phyloP scores from a whole-genome alignment of 1,284 basidiomycete genomes.

The Coniferiporia sulphurascens region DNA sequence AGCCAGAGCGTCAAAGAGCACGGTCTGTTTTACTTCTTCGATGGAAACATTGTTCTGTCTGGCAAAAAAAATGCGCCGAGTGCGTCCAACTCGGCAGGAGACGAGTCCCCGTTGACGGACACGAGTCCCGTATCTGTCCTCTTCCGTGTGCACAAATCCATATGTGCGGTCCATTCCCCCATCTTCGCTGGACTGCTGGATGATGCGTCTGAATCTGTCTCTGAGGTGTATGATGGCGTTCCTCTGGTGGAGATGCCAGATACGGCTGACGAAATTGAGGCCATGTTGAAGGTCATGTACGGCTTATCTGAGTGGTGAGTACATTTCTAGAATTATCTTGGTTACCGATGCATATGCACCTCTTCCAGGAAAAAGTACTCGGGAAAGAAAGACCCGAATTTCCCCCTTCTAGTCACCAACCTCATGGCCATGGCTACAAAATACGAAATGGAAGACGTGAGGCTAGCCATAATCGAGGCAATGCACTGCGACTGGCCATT shows the following conservation, averaged over 20 bases:
- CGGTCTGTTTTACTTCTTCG: background rate
- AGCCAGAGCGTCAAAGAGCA: background rate
- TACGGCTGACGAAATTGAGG: slow-evolving; percentile 4
- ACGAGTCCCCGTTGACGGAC: background rate
- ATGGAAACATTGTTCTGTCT: slow-evolving; percentile 3
- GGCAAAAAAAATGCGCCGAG: background rate
- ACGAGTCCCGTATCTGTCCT: background rate
- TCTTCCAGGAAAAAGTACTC: background rate
- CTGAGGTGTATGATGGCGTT: background rate
- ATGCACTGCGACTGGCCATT: background rate
- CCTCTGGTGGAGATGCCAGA: slow-evolving; percentile 5
- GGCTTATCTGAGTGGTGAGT: background rate
- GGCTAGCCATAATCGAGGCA: background rate
- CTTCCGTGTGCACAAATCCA: slow-evolving; percentile 8
- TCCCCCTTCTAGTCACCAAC: background rate
- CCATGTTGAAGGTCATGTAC: background rate
- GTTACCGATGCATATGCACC: background rate
- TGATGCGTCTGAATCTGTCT: background rate
- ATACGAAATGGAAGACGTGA: background rate
- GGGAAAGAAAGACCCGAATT: background rate
- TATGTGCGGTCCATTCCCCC: background rate
- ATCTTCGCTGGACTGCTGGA: background rate
- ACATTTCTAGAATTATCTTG: background rate
- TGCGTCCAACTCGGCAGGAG: background rate
- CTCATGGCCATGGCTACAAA: slow-evolving; percentile 4